phyloP scores from a whole-genome alignment of 192 early-diverging fungal genomes.

The Coemansia sp. region DNA sequence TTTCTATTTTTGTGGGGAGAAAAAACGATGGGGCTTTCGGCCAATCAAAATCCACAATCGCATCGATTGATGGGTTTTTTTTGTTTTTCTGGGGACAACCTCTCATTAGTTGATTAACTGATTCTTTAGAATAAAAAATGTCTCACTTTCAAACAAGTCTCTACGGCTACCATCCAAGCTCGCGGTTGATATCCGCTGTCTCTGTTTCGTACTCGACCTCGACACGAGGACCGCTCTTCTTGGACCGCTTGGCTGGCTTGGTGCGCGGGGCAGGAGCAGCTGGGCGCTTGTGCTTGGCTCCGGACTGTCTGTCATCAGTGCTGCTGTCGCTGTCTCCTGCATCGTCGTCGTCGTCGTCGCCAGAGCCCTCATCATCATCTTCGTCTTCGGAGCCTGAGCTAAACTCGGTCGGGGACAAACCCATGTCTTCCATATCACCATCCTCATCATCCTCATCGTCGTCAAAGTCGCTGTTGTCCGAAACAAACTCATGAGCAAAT shows the following conservation, averaged over 20 bases:
- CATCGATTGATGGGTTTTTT: not conserved
- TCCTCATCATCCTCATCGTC: slow-evolving; percentile 55
- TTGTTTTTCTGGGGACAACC: not conserved
- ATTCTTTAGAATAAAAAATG: too few species aligned
- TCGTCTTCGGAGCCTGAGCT: too few species aligned
- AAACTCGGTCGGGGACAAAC: too few species aligned
- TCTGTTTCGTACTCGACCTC: slow-evolving; percentile 63
- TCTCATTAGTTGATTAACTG: too few species aligned
- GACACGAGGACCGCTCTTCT: slow-evolving; percentile 56
- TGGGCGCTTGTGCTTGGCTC: slow-evolving; percentile 45
- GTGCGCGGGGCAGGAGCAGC: slow-evolving; percentile 25
- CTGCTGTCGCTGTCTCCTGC: slow-evolving; percentile 59
- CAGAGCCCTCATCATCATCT: slow-evolving; percentile 43
- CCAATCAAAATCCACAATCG: not conserved
- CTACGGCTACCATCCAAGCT: slow-evolving; percentile 44
- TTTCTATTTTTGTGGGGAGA: not conserved
- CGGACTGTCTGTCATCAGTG: slow-evolving; percentile 61
- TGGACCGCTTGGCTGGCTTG: slow-evolving; percentile 42
- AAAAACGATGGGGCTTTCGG: not conserved
- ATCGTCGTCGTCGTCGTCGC: slow-evolving; percentile 55
- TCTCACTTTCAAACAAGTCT: too few species aligned
- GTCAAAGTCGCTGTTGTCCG: slow-evolving; percentile 37
- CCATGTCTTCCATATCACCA: slow-evolving; percentile 58
- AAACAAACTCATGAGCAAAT: slow-evolving; percentile 57
- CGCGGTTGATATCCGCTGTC: slow-evolving; percentile 23